Evolutionary conservation across 208 protist species (phyloP).

Genomic region (Trypanosoma conorhini): DNA sequence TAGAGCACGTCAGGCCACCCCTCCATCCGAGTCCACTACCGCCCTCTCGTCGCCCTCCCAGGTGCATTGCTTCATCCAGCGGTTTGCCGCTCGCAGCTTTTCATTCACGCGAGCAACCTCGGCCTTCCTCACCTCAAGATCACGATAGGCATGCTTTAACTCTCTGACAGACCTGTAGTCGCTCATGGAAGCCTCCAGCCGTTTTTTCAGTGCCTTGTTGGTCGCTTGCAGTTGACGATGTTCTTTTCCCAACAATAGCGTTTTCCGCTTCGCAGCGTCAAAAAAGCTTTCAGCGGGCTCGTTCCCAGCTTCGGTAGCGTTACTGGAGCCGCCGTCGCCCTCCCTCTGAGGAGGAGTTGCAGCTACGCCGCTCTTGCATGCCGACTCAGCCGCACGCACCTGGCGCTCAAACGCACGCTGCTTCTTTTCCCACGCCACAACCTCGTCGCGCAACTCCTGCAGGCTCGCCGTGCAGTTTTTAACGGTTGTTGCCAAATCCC

Average conservation of each 20-base stretch:
- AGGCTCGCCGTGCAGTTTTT: constrained; percentile 4
- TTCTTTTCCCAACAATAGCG: constrained; percentile 2
- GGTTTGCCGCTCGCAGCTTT: constrained; percentile 14
- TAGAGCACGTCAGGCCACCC: background rate
- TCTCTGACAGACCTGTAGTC: constrained; percentile 25
- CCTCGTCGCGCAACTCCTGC: constrained; percentile 14
- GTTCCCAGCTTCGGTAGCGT: background rate
- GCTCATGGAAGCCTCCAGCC: constrained; percentile 1
- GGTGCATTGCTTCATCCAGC: constrained; percentile 17
- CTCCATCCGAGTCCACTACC: background rate
- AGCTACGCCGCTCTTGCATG: background rate
- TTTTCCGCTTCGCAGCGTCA: background rate
- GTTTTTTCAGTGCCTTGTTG: constrained; percentile 9
- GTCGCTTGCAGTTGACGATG: background rate
- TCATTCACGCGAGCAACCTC: constrained; percentile 18
- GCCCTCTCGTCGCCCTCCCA: constrained; percentile 6
- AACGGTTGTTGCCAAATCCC: constrained; percentile 16
- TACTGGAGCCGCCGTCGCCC: background rate
- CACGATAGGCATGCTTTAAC: constrained; percentile 30
- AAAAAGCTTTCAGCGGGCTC: constrained; percentile 1
- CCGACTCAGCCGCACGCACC: background rate
- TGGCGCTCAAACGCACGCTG: constrained; percentile 3
- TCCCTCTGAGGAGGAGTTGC: background rate
- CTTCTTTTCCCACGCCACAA: constrained; percentile 12
- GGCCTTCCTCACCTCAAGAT: constrained; percentile 26